phyloP scores from a whole-genome alignment of 1,284 basidiomycete genomes.

The Ceratobasidium sp. region DNA sequence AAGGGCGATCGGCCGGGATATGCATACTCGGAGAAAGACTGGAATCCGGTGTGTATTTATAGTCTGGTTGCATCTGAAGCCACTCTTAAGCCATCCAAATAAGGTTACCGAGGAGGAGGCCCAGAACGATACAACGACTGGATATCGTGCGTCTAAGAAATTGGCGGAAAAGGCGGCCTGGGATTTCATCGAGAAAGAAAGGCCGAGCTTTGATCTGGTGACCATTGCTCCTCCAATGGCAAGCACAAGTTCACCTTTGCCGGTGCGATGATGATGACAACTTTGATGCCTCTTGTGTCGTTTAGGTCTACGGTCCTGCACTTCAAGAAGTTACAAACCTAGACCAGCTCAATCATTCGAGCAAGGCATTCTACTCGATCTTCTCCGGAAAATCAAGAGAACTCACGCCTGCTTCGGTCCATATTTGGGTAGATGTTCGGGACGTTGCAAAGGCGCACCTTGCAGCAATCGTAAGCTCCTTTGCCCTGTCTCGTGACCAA shows the following conservation, averaged over 20 bases:
- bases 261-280: neutral
- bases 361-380: conserved; percentile 22
- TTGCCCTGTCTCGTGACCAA: too few species aligned
- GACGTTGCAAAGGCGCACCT: conserved; percentile 39
- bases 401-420: neutral
- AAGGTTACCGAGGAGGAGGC: conserved; percentile 16
- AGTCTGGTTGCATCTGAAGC: neutral
- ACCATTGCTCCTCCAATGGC: neutral
- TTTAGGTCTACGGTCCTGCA: conserved; percentile 54
- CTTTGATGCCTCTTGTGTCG: too few species aligned
- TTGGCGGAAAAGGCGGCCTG: conserved; percentile 52
- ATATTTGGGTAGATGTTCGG: conserved; percentile 43
- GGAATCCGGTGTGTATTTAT: conserved; percentile 42
- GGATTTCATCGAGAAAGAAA: conserved; percentile 48
- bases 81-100: neutral
- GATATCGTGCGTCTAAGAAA: conserved; percentile 54
- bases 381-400: conserved; percentile 31
- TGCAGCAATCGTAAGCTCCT: conserved; percentile 6
- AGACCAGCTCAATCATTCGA: conserved; percentile 56
- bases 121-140: conserved; percentile 29
- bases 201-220: conserved; percentile 46
- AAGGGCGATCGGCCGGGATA: conserved; percentile 49
- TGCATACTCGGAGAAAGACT: conserved; percentile 44
- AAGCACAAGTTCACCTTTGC: conserved; percentile 9
- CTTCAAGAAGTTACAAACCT: conserved; percentile 53